A percentile compares a stretch with the other conserved stretches of the same genome.
Conservation (phyloP, 2,329 filamentous ascomycete genomes). For the Neonectria neomacrospora region DNA sequence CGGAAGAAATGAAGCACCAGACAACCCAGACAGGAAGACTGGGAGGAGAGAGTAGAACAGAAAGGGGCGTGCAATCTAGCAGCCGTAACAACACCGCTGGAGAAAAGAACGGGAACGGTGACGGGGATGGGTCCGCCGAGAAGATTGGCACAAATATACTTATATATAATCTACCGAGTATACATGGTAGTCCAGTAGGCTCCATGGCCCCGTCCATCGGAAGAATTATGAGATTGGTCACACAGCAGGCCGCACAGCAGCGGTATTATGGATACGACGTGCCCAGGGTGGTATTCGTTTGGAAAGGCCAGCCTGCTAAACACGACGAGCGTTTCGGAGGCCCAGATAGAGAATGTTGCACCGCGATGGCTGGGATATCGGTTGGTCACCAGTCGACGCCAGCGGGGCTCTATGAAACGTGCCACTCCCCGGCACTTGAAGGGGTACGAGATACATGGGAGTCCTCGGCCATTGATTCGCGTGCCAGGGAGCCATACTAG, state of each 20-base stretch:
- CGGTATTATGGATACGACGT: background rate
- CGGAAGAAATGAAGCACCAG: background rate
- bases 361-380: constrained; percentile 13
- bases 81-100: constrained; percentile 4
- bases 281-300: background rate
- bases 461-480: constrained; percentile 15
- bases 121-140: background rate
- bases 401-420: constrained; percentile 23
- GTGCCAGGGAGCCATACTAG: constrained; percentile 13
- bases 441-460: background rate
- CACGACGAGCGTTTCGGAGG: constrained; percentile 20
- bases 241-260: background rate
- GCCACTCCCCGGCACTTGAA: constrained; percentile 19
- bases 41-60: constrained; percentile 1
- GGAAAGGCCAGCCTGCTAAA: background rate
- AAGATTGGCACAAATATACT: constrained; percentile 10
- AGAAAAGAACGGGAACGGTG: constrained; percentile 8
- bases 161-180: background rate
- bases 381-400: background rate
- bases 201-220: background rate
- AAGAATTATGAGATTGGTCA: background rate
- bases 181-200: background rate
- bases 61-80: constrained; percentile 13
- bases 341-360: constrained; percentile 23
- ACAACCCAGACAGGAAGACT: background rate